Evolutionary conservation across 305 asterid species (phyloP).

Genomic region (Fraxinus nigra): DNA sequence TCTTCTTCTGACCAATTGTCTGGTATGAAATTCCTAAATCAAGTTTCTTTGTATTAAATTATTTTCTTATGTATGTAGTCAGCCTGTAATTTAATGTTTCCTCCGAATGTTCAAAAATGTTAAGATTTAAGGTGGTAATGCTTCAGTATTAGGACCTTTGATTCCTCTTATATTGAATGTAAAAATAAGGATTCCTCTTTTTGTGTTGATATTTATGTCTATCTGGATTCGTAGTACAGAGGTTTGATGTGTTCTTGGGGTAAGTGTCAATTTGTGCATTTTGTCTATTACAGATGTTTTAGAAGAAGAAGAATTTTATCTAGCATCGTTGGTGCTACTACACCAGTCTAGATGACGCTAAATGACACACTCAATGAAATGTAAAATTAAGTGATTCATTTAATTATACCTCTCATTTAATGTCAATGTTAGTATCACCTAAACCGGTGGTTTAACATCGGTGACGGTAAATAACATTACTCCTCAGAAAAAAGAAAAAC

Average conservation of each 20-base stretch:
- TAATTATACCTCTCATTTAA: too few species aligned
- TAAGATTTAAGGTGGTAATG: background rate
- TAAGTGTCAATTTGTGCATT: background rate
- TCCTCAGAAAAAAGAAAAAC: background rate
- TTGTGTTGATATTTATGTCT: background rate
- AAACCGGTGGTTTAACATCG: too few species aligned
- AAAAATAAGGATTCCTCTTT: background rate
- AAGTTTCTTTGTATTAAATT: background rate
- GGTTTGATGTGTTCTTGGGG: background rate
- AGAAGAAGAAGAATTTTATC: background rate
- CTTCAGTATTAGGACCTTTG: background rate
- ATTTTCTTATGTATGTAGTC: background rate
- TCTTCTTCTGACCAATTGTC: slow-evolving; percentile 27
- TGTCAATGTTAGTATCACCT: too few species aligned
- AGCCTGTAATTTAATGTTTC: background rate
- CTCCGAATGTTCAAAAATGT: background rate
- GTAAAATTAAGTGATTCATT: too few species aligned
- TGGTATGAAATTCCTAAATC: slow-evolving; percentile 23
- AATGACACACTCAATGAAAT: too few species aligned
- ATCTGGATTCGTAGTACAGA: background rate
- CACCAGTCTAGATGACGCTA: too few species aligned
- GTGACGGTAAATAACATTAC: too few species aligned
- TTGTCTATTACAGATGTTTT: background rate
- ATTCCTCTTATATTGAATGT: too few species aligned
- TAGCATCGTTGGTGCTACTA: too few species aligned